Evolutionary conservation across 1,284 basidiomycete species (phyloP).

Genomic region (Lentinula novae-zelandiae): DNA sequence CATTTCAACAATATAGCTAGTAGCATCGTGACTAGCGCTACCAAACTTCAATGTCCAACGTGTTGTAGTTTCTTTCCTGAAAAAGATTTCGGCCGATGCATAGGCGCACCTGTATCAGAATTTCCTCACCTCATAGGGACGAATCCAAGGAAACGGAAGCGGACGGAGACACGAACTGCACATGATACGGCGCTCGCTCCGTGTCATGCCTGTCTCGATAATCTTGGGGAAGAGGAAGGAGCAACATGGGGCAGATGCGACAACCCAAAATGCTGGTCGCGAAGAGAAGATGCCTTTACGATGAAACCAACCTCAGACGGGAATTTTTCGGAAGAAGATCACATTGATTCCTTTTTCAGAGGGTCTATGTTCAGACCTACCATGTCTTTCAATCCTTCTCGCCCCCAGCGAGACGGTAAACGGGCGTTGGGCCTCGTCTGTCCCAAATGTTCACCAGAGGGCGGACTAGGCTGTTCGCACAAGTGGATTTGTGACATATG

Average conservation of each 20-base stretch:
- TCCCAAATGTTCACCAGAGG: slow-evolving; percentile 13
- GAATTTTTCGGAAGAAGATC: not conserved
- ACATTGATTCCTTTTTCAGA: not conserved
- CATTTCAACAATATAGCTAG: not conserved
- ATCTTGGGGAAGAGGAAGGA: slow-evolving; percentile 13
- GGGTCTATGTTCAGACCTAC: not conserved
- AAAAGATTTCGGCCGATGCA: slow-evolving; percentile 5
- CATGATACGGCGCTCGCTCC: slow-evolving; percentile 8
- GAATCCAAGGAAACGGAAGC: slow-evolving; percentile 9
- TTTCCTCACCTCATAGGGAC: not conserved
- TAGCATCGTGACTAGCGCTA: not conserved
- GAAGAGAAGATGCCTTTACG: not conserved
- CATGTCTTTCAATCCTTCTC: not conserved
- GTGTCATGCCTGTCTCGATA: slow-evolving; percentile 12
- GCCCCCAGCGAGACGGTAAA: not conserved
- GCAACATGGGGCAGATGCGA: slow-evolving; percentile 14
- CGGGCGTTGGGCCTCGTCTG: slow-evolving; percentile 8
- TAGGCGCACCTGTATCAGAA: slow-evolving; percentile 8
- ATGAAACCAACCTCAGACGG: not conserved
- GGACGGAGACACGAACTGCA: slow-evolving; percentile 7
- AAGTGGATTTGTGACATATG: slow-evolving; percentile 15
- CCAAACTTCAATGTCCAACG: slow-evolving; percentile 3
- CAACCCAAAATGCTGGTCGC: slow-evolving; percentile 13
- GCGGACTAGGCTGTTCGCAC: slow-evolving; percentile 13
- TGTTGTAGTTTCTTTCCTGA: slow-evolving; percentile 3